phyloP scores from a whole-genome alignment of 2,329 filamentous ascomycete genomes.

The Xylariaceae sp. region DNA sequence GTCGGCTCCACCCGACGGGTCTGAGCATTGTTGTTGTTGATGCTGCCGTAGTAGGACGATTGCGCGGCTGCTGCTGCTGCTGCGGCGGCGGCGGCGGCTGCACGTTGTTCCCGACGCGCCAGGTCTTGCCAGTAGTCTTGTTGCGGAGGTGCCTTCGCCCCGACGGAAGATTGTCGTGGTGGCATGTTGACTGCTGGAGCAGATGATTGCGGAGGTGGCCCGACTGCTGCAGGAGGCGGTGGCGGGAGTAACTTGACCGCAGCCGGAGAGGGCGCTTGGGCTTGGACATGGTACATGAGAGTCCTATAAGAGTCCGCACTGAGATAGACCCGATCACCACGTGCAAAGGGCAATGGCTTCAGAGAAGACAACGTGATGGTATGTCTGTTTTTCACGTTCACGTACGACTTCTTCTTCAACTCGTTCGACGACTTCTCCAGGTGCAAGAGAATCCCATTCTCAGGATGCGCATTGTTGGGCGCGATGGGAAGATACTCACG shows the following conservation, averaged over 20 bases:
- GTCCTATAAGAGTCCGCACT: conserved; percentile 8
- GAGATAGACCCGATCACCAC: background rate
- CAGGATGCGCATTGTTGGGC: conserved; percentile 12
- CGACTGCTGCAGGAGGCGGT: too few relatives aligned
- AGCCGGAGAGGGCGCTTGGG: background rate
- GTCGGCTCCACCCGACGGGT: too few relatives aligned
- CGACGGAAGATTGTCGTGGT: too few relatives aligned
- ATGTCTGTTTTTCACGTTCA: conserved; percentile 2
- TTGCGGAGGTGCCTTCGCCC: too few relatives aligned
- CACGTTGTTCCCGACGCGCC: too few relatives aligned
- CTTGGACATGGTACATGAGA: conserved; percentile 1
- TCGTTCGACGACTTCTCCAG: background rate
- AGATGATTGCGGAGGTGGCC: too few relatives aligned
- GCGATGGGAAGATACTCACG: conserved; percentile 13
- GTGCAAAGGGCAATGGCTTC: background rate
- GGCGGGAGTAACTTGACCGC: background rate
- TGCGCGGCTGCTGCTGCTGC: too few relatives aligned
- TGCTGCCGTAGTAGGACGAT: background rate
- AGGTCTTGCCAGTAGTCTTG: too few relatives aligned
- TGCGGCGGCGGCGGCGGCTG: too few relatives aligned
- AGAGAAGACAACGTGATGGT: conserved; percentile 6
- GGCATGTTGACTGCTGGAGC: too few relatives aligned
- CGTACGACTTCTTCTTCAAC: conserved; percentile 13
- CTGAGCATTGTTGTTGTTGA: too few relatives aligned
- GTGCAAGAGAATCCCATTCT: conserved; percentile 7